Evolutionary conservation across 441 rosid genomes (phyloP).

Genomic region (Euphorbia celastroides): DNA sequence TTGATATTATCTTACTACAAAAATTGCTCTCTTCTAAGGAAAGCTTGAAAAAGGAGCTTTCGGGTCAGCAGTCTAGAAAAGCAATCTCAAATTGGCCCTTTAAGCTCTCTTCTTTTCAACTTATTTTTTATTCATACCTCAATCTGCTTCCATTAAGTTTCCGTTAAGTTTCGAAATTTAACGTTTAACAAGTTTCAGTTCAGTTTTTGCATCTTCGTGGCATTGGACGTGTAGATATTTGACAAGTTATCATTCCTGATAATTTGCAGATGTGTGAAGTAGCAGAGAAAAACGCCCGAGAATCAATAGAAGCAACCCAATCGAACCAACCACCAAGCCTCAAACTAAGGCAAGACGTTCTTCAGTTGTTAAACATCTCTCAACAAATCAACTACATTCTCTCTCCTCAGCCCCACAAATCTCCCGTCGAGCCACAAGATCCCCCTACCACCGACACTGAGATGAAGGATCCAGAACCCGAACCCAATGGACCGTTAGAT

Average conservation of each 20-base stretch:
- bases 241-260: constrained; percentile 6
- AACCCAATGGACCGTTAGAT: not conserved
- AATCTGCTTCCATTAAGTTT: no score
- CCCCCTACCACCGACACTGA: constrained; percentile 20
- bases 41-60: no score
- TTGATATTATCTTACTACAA: no score
- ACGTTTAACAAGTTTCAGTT: no score
- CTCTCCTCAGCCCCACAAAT: constrained; percentile 17
- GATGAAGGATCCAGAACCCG: constrained; percentile 9
- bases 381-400: constrained; percentile 43
- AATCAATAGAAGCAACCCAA: constrained; percentile 35
- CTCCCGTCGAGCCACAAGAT: constrained; percentile 19
- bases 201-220: no score
- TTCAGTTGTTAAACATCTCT: constrained; percentile 36
- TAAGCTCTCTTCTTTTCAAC: no score
- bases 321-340: constrained; percentile 38
- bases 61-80: no score
- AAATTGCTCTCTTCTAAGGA: no score
- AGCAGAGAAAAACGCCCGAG: constrained; percentile 45
- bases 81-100: no score
- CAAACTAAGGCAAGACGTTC: constrained; percentile 47
- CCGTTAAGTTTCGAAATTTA: no score
- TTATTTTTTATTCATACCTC: no score
- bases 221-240: not conserved
- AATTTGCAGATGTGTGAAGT: constrained; percentile 55